Evolutionary conservation across 768 basidiomycete species (phyloP).

Genomic region (Filobasidium wieringae): DNA sequence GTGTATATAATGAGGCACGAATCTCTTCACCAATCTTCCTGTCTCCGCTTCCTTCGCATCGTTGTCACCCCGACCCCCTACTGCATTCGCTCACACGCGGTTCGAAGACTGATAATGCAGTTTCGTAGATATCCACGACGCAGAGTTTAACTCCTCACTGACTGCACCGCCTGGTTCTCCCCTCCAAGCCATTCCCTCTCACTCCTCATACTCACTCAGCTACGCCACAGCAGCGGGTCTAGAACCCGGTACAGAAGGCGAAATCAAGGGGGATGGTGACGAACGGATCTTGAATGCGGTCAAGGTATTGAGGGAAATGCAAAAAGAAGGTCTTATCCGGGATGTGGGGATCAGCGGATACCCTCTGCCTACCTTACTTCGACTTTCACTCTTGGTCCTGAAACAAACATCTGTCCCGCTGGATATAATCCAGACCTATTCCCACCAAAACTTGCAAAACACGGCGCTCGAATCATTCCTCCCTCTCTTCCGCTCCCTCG

Average conservation of each 20-base stretch:
- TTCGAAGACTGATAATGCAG: too few relatives aligned
- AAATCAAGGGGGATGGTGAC: slow-evolving; percentile 23
- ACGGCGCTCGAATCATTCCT: slow-evolving; percentile 24
- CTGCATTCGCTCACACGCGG: too few relatives aligned
- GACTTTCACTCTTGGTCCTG: slow-evolving; percentile 27
- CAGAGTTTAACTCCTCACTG: slow-evolving; percentile 31
- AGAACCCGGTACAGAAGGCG: not conserved
- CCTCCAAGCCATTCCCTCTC: slow-evolving; percentile 4
- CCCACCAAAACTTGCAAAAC: slow-evolving; percentile 36
- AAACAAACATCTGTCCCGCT: slow-evolving; percentile 15
- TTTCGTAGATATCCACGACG: slow-evolving; percentile 39
- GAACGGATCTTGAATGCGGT: slow-evolving; percentile 20
- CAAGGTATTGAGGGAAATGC: slow-evolving; percentile 20
- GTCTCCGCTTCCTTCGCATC: too few relatives aligned
- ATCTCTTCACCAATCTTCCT: too few relatives aligned
- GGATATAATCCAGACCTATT: slow-evolving; percentile 36
- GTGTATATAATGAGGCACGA: too few relatives aligned
- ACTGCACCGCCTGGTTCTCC: slow-evolving; percentile 21
- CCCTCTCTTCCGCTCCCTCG: slow-evolving; percentile 17
- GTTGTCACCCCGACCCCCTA: too few relatives aligned
- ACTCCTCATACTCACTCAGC: not conserved
- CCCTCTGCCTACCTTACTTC: slow-evolving; percentile 34
- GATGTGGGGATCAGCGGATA: slow-evolving; percentile 33
- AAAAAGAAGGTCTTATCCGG: slow-evolving; percentile 29
- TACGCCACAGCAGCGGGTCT: slow-evolving; percentile 9